Base-by-base conservation (phyloP, 768 basidiomycete species). In the Tricholoma flavovirens region DNA sequence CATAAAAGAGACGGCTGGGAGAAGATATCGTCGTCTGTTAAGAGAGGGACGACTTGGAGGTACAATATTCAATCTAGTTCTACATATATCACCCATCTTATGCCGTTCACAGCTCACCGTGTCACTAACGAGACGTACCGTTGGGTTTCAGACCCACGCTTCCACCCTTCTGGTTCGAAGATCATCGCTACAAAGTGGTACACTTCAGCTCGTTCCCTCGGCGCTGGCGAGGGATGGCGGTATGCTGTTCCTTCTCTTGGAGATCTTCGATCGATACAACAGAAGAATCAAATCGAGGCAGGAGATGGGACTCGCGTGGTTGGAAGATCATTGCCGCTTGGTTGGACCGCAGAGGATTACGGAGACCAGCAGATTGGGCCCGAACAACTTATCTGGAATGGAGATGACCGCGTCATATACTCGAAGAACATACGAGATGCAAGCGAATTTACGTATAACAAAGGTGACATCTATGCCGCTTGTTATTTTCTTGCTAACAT, bases 161-260 rank as follows among this genome's bases (percentile, higher is more conserved):
- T 86, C 74, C 85, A 90, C 62, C 83, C 86, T 3, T 82, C 81
- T 9, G 84, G 84, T 1, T 61, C 67, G 29, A 83, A 76, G 60
- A 68, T 89, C 15, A 71, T 89, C 53, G 85, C 87, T n/a, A 88
- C 87, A 10, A 89, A 89, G 65, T 87, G 87, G 87, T 88, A 87
- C 59, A 87, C 83, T 22, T 82, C 81, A 5, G 59, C 51, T 3
- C 81, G 87, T 6, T 84, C 83, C 50, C 72, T 88, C 30, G 85
- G 84, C 33, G 86, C 85, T 1, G 86, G 85, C 1, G 88, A 89
- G 73, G 84, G 81, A 40, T 89, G 87, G 88, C 77, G 82, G 64
- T 89, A 84, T 57, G 48, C 67, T 5, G 74, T 86, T 22, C 84
- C 84, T 10, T 71, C 68, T n/a, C 57, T 76, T 19, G 63, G 70